These are phyloP conservation scores for Diaporthe sp. DNA, from an alignment of 2,329 filamentous ascomycete species.

Conservation along the genomic window DNA sequence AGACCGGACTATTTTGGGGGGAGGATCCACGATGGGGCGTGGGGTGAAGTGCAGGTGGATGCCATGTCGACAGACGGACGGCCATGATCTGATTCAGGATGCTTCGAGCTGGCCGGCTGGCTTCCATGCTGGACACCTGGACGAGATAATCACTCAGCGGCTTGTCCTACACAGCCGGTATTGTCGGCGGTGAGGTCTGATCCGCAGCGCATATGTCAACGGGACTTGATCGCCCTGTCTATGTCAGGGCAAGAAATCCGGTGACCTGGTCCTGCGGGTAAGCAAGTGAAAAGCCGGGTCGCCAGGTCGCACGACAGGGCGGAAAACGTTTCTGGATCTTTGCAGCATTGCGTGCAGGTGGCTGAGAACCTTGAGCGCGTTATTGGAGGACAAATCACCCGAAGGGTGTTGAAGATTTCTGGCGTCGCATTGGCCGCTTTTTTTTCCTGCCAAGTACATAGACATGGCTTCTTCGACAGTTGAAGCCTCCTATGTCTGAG, in stretches of 20 bases:
- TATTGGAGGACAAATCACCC: conserved; percentile 30
- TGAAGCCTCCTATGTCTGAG: not conserved
- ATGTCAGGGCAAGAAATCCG: conserved; percentile 34
- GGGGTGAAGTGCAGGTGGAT: conserved; percentile 17
- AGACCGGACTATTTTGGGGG: conserved; percentile 32
- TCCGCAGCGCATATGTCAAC: conserved; percentile 18
- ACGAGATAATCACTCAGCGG: not conserved
- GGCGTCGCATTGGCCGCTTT: not conserved
- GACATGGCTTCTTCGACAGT: not conserved
- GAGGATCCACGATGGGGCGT: conserved; percentile 22
- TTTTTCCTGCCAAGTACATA: conserved; percentile 4
- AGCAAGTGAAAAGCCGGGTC: conserved; percentile 14
- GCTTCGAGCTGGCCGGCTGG: not conserved
- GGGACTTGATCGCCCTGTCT: conserved; percentile 11
- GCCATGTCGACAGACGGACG: not conserved
- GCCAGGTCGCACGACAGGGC: conserved; percentile 29
- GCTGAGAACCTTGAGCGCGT: conserved; percentile 22
- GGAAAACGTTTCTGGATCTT: conserved; percentile 17
- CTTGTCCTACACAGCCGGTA: not conserved
- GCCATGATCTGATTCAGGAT: conserved; percentile 8
- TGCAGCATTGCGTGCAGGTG: conserved; percentile 29
- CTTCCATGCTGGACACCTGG: not conserved
- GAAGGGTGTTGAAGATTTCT: conserved; percentile 21
- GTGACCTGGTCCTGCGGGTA: conserved; percentile 39
- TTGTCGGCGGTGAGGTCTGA: conserved; percentile 6